Conservation (phyloP, 352 stramenopile genomes). For the Pythium volutum region DNA sequence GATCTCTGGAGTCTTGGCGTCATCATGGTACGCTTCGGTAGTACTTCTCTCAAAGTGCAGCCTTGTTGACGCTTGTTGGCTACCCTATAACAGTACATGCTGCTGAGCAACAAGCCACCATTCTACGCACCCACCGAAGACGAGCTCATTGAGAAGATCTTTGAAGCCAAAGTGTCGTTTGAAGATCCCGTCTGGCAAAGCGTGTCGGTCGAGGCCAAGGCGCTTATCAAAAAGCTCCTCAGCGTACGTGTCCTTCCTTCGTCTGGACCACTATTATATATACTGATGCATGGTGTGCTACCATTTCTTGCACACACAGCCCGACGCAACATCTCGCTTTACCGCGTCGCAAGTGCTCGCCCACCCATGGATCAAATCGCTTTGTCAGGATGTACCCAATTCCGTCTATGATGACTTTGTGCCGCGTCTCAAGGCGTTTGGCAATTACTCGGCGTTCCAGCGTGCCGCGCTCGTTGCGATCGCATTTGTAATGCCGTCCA, state of each 20-base stretch:
- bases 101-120: conserved; percentile 71
- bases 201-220: conserved; percentile 62
- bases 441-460: conserved; percentile 58
- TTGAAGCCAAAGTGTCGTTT: conserved; percentile 59
- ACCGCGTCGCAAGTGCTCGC: conserved; percentile 60
- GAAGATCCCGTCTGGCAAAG: conserved; percentile 45
- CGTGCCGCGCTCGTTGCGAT: conserved; percentile 62
- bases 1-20: conserved; percentile 84
- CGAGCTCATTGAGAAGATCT: conserved; percentile 72
- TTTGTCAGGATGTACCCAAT: conserved; percentile 30
- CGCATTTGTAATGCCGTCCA: conserved; percentile 68
- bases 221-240: conserved; percentile 70
- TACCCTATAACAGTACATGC: conserved; percentile 57
- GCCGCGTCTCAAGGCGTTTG: conserved; percentile 61
- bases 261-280: not conserved
- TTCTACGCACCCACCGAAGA: conserved; percentile 71
- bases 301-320: conserved; percentile 27
- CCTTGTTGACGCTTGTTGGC: not conserved
- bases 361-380: conserved; percentile 73
- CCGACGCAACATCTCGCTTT: conserved; percentile 45
- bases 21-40: conserved; percentile 53
- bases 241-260: conserved; percentile 33
- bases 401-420: conserved; percentile 67
- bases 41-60: not conserved
- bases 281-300: not conserved